phyloP scores from a whole-genome alignment of 148 eudicot genomes.

The Bassia scoparia region DNA sequence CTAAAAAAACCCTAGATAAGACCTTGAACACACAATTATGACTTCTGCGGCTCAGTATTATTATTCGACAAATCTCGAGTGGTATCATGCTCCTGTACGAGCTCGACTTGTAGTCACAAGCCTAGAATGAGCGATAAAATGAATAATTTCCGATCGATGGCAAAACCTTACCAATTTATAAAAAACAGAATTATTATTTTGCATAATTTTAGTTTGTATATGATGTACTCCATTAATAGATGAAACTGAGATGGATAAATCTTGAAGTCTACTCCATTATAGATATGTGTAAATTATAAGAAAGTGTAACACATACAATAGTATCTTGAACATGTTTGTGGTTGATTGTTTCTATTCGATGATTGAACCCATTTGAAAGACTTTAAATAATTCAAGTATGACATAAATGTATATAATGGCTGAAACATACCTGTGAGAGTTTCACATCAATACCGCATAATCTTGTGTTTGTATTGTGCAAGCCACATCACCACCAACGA shows the following conservation, averaged over 20 bases:
- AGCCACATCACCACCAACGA: constrained; percentile 41
- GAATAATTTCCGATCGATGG: too few species aligned
- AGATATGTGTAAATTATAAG: not conserved
- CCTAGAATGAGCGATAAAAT: not conserved
- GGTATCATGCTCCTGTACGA: not conserved
- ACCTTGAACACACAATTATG: not conserved
- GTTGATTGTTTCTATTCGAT: not conserved
- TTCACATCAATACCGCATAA: constrained; percentile 38
- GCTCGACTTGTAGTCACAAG: not conserved
- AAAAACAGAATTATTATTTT: not conserved
- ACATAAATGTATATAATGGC: not conserved
- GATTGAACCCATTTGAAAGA: too few species aligned
- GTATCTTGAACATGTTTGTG: not conserved
- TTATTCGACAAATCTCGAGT: not conserved
- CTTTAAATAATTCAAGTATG: not conserved
- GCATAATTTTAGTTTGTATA: not conserved
- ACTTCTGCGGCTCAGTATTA: not conserved
- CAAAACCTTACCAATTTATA: not conserved
- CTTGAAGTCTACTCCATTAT: not conserved
- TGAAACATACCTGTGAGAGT: constrained; percentile 38
- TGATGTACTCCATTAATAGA: not conserved
- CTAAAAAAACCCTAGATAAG: not conserved
- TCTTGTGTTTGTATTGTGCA: constrained; percentile 39
- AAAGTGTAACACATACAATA: not conserved
- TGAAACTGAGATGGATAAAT: not conserved